Conservation (phyloP, 164 flowering plant genomes). For the Magnolia officinalis region DNA sequence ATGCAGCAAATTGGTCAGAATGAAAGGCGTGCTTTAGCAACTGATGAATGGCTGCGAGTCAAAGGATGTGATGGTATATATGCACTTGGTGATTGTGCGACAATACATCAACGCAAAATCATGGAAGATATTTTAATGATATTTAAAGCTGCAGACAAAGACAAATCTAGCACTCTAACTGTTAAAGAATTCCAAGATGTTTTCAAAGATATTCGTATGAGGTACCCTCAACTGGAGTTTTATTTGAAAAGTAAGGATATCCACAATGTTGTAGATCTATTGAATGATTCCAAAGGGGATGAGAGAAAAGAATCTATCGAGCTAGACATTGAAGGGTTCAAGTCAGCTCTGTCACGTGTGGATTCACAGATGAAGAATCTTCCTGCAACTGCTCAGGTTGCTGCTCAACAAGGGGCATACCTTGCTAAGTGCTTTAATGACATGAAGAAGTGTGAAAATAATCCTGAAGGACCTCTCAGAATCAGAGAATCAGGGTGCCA, state of each 20-base stretch:
- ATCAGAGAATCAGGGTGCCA: conserved; percentile 60
- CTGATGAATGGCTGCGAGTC: too few species aligned
- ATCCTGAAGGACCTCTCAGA: conserved; percentile 83
- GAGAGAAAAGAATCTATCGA: conserved; percentile 21
- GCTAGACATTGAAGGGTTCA: conserved; percentile 31
- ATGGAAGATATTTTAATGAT: conserved; percentile 57
- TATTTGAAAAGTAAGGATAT: conserved; percentile 64
- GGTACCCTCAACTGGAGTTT: conserved; percentile 87
- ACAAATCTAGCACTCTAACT: conserved; percentile 58
- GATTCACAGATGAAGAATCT: conserved; percentile 87
- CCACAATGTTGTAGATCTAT: conserved; percentile 41
- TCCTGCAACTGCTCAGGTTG: conserved; percentile 99
- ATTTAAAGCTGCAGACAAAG: conserved; percentile 75
- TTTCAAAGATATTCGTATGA: conserved; percentile 55
- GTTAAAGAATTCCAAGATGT: conserved; percentile 62
- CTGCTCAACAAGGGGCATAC: conserved; percentile 89
- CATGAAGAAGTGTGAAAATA: conserved; percentile 40
- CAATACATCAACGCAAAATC: too few species aligned
- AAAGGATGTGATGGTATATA: too few species aligned
- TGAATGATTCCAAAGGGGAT: conserved; percentile 54
- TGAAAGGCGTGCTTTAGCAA: too few species aligned
- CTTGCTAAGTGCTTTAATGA: conserved; percentile 79
- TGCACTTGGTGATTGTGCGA: too few species aligned
- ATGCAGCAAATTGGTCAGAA: too few species aligned
- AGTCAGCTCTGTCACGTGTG: conserved; percentile 63